A percentile compares a stretch with the other conserved stretches of the same genome.
Conservation (phyloP, 352 stramenopile species). For the Plasmopara muralis region DNA sequence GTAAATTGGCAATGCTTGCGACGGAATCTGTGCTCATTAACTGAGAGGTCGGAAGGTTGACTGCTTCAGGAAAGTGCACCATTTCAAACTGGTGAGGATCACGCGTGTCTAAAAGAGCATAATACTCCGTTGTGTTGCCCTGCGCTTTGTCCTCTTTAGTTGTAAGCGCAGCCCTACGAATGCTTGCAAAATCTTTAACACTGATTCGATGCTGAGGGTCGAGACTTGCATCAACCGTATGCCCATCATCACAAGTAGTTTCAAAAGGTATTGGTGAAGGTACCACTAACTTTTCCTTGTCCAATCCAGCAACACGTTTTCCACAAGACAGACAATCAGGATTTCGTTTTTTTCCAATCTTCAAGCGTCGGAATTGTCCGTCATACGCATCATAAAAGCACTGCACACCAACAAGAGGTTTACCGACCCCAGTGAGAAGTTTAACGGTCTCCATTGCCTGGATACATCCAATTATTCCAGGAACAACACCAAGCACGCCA, state of each 20-base stretch:
- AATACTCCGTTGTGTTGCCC: slow-evolving; percentile 7
- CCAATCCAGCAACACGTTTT: not conserved
- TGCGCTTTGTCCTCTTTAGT: not conserved
- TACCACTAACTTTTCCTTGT: not conserved
- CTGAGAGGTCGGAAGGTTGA: slow-evolving; percentile 53
- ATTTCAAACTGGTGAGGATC: slow-evolving; percentile 59
- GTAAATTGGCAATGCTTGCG: slow-evolving; percentile 15
- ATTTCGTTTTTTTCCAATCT: slow-evolving; percentile 36
- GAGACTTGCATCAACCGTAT: slow-evolving; percentile 11
- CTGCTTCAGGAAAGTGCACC: slow-evolving; percentile 60
- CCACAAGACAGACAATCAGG: slow-evolving; percentile 37
- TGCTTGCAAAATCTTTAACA: slow-evolving; percentile 27
- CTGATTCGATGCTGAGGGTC: slow-evolving; percentile 28
- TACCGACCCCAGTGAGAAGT: slow-evolving; percentile 67
- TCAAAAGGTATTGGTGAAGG: slow-evolving; percentile 11
- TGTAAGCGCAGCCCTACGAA: slow-evolving; percentile 15
- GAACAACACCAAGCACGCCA: slow-evolving; percentile 94
- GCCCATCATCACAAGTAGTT: slow-evolving; percentile 9
- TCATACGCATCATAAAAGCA: slow-evolving; percentile 79
- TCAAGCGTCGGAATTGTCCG: slow-evolving; percentile 56
- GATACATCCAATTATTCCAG: slow-evolving; percentile 90
- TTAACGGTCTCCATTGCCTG: slow-evolving; percentile 93
- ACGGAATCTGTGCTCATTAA: slow-evolving; percentile 29
- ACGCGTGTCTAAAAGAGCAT: slow-evolving; percentile 61
- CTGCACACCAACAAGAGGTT: slow-evolving; percentile 52